Conservation (phyloP, 2,329 filamentous ascomycete genomes). For the Sclerotinia borealis region DNA sequence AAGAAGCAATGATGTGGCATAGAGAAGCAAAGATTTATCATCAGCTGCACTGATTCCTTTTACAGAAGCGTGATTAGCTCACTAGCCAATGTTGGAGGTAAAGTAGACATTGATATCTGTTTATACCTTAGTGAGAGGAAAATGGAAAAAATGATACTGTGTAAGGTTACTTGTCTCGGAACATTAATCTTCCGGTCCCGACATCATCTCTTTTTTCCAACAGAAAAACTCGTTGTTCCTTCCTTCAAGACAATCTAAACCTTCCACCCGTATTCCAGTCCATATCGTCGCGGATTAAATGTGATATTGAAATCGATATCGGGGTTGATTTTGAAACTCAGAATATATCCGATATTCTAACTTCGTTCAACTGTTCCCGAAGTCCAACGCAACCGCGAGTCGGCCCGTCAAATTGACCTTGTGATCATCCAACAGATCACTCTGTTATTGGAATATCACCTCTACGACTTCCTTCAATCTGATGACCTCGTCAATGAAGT, state of each 20-base stretch:
- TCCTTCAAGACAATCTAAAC: not conserved
- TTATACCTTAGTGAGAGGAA: too few species aligned
- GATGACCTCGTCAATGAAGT: not conserved
- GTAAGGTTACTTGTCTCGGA: not conserved
- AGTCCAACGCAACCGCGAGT: not conserved
- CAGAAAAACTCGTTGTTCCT: not conserved
- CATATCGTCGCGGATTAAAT: not conserved
- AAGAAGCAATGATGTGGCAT: not conserved
- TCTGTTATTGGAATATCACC: not conserved
- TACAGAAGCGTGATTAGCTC: not conserved
- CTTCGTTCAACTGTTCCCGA: not conserved
- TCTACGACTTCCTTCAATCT: not conserved
- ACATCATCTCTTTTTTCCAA: not conserved
- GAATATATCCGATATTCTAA: not conserved
- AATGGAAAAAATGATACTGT: too few species aligned
- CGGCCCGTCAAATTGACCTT: constrained; percentile 2
- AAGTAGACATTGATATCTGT: too few species aligned
- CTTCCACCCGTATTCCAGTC: not conserved
- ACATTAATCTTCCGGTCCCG: not conserved
- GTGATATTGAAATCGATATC: too few species aligned
- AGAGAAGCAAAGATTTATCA: not conserved
- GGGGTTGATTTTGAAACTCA: not conserved
- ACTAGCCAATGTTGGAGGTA: too few species aligned
- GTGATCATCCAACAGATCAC: not conserved
- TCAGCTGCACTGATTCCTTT: too few species aligned